These are phyloP conservation scores for Aspergillus pseudoviridinutans DNA, from an alignment of 2,329 filamentous ascomycete genomes.

Conservation along the genomic window DNA sequence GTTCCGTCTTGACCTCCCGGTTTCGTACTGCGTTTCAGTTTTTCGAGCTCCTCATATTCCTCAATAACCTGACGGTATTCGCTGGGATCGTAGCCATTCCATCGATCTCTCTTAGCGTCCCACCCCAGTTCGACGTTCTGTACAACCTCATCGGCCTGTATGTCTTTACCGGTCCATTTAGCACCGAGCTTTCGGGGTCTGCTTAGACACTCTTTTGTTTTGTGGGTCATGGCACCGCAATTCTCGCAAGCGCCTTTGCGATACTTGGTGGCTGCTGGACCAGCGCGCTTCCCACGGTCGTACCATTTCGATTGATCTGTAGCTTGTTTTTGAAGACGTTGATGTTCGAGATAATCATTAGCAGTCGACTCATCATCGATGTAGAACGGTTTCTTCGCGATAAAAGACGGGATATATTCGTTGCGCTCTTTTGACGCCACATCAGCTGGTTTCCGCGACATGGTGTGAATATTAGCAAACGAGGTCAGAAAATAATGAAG, in stretches of 20 bases:
- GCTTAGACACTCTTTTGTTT: constrained; percentile 87
- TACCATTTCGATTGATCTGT: constrained; percentile 81
- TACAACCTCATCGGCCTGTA: constrained; percentile 84
- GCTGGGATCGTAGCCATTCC: constrained; percentile 93
- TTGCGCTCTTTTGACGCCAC: constrained; percentile 78
- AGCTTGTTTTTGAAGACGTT: constrained; percentile 71
- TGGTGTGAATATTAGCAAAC: constrained; percentile 16
- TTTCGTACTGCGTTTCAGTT: constrained; percentile 58
- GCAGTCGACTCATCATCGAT: constrained; percentile 70
- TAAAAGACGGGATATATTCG: constrained; percentile 97
- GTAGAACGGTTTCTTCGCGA: constrained; percentile 97
- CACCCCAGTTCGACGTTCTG: constrained; percentile 85
- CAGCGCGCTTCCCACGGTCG: constrained; percentile 77
- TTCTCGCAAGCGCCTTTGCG: constrained; percentile 98
- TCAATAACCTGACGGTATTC: constrained; percentile 86
- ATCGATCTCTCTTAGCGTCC: constrained; percentile 96
- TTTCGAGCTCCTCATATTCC: constrained; percentile 82
- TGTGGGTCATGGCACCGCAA: constrained; percentile 95
- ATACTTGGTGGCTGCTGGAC: constrained; percentile 89
- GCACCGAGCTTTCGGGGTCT: constrained; percentile 85
- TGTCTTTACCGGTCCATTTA: constrained; percentile 87
- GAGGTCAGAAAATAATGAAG: background rate
- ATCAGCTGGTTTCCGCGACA: constrained; percentile 50
- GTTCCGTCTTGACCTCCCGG: constrained; percentile 48
- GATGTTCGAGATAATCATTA: constrained; percentile 92